phyloP scores from a whole-genome alignment of 805 yeast genomes.

The Pichia rugopelliculosa region DNA sequence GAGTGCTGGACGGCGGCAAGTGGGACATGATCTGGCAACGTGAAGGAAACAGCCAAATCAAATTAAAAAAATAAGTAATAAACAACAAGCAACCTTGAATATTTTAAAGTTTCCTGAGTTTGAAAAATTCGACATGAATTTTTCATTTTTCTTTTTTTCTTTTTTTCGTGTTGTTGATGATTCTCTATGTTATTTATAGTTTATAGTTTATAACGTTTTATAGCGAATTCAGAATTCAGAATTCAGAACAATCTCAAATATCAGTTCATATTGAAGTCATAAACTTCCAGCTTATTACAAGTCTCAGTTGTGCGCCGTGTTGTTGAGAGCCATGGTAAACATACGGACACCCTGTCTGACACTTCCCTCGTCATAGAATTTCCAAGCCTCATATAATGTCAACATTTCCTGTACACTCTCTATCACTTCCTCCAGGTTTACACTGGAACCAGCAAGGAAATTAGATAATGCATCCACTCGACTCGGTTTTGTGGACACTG shows the following conservation, averaged over 20 bases:
- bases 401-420: slow-evolving; percentile 82
- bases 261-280: too few species aligned
- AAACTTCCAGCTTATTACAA: too few species aligned
- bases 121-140: not conserved
- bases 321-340: not conserved
- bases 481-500: slow-evolving; percentile 13
- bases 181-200: too few species aligned
- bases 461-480: slow-evolving; percentile 50
- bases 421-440: slow-evolving; percentile 69
- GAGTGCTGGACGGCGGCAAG: not conserved
- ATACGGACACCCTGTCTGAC: slow-evolving; percentile 32
- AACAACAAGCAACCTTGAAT: not conserved
- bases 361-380: slow-evolving; percentile 63
- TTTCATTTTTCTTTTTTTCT: not conserved
- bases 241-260: too few species aligned
- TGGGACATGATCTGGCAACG: not conserved
- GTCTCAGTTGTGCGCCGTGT: not conserved
- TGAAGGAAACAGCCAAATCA: not conserved
- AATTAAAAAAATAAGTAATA: too few species aligned
- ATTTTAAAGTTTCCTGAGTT: not conserved
- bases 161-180: not conserved
- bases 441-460: slow-evolving; percentile 68
- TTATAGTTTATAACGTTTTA: too few species aligned
- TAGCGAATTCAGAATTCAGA: too few species aligned
- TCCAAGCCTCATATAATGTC: slow-evolving; percentile 80